Base-by-base conservation (phyloP, 2,329 filamentous ascomycete species). In the Aspergillus niger region DNA sequence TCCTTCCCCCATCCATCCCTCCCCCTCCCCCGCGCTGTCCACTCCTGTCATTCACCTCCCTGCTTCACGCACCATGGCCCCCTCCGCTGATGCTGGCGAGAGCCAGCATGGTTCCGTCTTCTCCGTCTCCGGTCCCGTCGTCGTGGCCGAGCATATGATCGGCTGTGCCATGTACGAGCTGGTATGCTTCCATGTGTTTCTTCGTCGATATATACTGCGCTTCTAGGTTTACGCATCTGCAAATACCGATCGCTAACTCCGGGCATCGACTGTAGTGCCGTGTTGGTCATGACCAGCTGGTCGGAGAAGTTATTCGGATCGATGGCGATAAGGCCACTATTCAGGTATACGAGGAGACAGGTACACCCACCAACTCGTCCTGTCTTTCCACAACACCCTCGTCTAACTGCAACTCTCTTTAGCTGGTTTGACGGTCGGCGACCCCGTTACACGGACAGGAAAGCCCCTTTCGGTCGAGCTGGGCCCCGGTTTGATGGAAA, bases 81-180 rank as follows among this genome's bases (percentile, higher is more conserved):
- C 74, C 66, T 63, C 60, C 49, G 41, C 60, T 62, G 76, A 77
- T 59, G 78, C 79, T 65, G 80, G 78, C 56, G 84, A 87, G 72
- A 79, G 81, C 58, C 80, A 85, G 69, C 80, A 84, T 82, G 88
- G 87, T 71, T 80, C 82, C 64, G 85, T 91, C 80, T 91, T 88
- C 81, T 91, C 89, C 65, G 82, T 91, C 70, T 91, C 89, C 66
- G 88, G 88, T 69, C 95, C 95, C 75, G 95, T 99, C 83, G 89
- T 99, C 72, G 86, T 99, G 70, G 95, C 94, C 76, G 94, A 98
- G 83, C 89, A 97, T 80, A 97, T 99, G 93, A 92, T 94, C 75
- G 95, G 95, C 79, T 95, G 95, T 85, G 93, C 95, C 79, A 99
- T 99, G 95, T 97, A 98, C 87, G 95, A 99, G 83, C 85, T 99